Evolutionary conservation across 2,329 filamentous ascomycete genomes (phyloP), one percentile per base, ranked within the genome.

Genomic region (Pyricularia sp.): DNA sequence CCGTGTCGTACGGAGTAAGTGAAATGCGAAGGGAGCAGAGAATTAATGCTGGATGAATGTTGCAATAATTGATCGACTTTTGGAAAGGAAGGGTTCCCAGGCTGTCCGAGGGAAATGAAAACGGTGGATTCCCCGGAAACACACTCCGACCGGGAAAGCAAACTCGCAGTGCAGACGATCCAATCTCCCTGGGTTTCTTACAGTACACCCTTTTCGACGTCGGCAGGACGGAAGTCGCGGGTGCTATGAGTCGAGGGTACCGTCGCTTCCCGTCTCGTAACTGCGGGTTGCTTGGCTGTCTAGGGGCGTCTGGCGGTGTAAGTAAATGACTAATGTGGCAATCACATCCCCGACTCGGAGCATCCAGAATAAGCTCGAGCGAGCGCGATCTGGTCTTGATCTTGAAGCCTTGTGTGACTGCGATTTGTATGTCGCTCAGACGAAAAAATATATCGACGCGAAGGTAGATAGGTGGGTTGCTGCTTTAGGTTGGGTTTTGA

Each of bases 311-410:
- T 42, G 31, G 64, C 64, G 64, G 64, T 65, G 64, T 65, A 65
- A 65, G 64, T 65, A 33, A 65, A 65, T 65, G 64, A 65, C 64
- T 65, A 65, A 65, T 65, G 64, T 65, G 64, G 64, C 64, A 65
- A 65, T 50, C 64, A 65, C 64, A 31, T 55, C 31, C 64, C 64
- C 64, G 64, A 65, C 26, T 65, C 64, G 64, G 31, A 55, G 42
- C 42, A n/a, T 55, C 42, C 42, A 55, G 42, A 55, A 55, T 55
- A 55, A 55, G 42, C 42, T 55, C 42, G 42, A 55, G 42, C 42
- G 42, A 55, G 42, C 42, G 42, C 10, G 42, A 55, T n/a, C 42
- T 55, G 42, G 20, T 55, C 42, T 55, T 55, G 17, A n/a, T 55
- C n/a, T 55, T 55, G 42, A 55, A 3, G 42, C 42, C 17, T 55